Base-by-base conservation (phyloP, 2,329 filamentous ascomycete species). In the Calonectria fujianensis region DNA sequence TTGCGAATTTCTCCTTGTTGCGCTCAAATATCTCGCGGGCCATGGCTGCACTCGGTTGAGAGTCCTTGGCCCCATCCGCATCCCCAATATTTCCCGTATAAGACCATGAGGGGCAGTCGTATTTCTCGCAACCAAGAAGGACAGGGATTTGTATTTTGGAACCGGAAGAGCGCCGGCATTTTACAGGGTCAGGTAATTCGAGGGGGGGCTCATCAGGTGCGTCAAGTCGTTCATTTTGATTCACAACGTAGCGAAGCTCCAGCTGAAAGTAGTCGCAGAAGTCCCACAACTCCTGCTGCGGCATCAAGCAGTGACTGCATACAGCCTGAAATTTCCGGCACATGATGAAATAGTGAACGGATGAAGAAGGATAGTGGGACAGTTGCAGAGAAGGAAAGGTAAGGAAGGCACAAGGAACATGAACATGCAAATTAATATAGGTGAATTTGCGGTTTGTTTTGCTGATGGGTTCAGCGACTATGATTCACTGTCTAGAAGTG, bases 101-200 rank as follows among this genome's bases (percentile, higher is more conserved):
- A 29, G 78, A 66, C 78, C 78, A 73, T 1, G 78, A 79, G 4
- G 35, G 37, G 16, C 77, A 80, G 18, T 77, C 68, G 4, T 59
- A 77, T 27, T 76, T 50, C 10, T 63, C 20, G 1, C 78, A 80
- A 16, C 75, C 78, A 24, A 29, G 41, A 1, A 79, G 70, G 27
- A 67, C 64, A 6, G 74, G 70, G 3, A 48, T 2, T 10, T 69
- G 45, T 16, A 3, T 50, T 27, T 27, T 50, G 10, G 41, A 5
- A 1, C n/a, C 13, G 14, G 48, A 29, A 29, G 31, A 14, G 48
- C 57, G 54, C 10, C 1, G 1, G 29, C 72, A 74, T 10, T 52
- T 3, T 13, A 27, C 14, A 8, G 67, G 50, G 16, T 27, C 11
- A 14, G 59, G 72, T 2, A 74, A 16, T 48, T 48, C n/a, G 35